A percentile compares a stretch with the other conserved stretches of the same genome.
Conservation (phyloP, 805 yeast genomes). For the Barnettozyma sucrosica region DNA sequence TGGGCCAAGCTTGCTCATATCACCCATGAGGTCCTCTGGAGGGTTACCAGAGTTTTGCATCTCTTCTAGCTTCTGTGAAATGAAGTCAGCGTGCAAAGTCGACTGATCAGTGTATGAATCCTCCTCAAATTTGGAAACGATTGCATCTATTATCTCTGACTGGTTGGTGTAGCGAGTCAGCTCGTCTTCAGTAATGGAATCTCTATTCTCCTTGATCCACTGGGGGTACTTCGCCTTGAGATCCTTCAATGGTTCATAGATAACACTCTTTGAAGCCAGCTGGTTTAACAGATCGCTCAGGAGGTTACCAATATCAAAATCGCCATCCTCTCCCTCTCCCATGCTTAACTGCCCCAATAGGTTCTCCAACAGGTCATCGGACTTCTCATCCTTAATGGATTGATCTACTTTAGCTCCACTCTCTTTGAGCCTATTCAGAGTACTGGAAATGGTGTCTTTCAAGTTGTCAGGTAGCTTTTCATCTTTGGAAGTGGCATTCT, state of each 20-base stretch:
- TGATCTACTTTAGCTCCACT: slow-evolving; percentile 69
- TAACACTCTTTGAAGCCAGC: slow-evolving; percentile 75
- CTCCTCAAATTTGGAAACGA: slow-evolving; percentile 62
- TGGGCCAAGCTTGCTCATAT: slow-evolving; percentile 36
- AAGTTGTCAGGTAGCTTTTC: slow-evolving; percentile 33
- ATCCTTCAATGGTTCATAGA: slow-evolving; percentile 85
- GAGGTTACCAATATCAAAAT: slow-evolving; percentile 56
- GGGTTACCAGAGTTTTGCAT: slow-evolving; percentile 76
- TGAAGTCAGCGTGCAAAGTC: slow-evolving; percentile 38
- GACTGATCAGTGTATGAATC: slow-evolving; percentile 51
- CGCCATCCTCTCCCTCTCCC: slow-evolving; percentile 32
- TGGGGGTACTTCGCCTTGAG: slow-evolving; percentile 64
- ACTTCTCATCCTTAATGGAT: slow-evolving; percentile 43
- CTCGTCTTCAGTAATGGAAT: slow-evolving; percentile 36
- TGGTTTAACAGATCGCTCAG: slow-evolving; percentile 73
- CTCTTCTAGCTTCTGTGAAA: slow-evolving; percentile 56
- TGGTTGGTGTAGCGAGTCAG: slow-evolving; percentile 54
- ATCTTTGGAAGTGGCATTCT: slow-evolving; percentile 3
- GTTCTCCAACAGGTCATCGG: slow-evolving; percentile 52
- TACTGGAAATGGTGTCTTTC: slow-evolving; percentile 70
- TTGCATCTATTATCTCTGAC: slow-evolving; percentile 50
- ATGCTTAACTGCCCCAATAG: slow-evolving; percentile 58
- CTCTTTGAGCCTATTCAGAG: slow-evolving; percentile 73
- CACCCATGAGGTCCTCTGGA: slow-evolving; percentile 68
- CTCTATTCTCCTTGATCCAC: slow-evolving; percentile 56